These are phyloP conservation scores for Metschnikowia vanudenii DNA, from an alignment of 805 yeast species.

Conservation along the genomic window DNA sequence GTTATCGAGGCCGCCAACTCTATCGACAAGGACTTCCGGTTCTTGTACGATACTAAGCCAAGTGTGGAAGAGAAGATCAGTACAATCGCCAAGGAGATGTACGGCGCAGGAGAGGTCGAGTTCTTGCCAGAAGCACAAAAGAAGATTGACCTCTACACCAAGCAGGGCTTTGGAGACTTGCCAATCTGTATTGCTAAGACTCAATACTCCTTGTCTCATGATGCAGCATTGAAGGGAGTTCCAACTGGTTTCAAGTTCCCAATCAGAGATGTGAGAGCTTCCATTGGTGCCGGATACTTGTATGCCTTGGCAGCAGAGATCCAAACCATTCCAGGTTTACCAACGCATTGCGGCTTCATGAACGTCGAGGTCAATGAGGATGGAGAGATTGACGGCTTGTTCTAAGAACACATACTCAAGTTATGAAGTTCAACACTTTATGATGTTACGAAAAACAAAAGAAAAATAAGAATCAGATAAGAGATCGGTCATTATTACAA, in stretches of 20 bases:
- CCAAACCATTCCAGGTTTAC: conserved; percentile 83
- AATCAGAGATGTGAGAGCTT: conserved; percentile 73
- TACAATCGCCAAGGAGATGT: conserved; percentile 70
- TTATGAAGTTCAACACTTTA: conserved; percentile 24
- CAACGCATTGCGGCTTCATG: conserved; percentile 85
- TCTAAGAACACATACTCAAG: conserved; percentile 31
- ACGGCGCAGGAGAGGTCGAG: conserved; percentile 74
- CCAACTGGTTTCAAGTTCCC: conserved; percentile 81
- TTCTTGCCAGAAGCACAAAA: conserved; percentile 65
- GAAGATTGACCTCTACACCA: conserved; percentile 64
- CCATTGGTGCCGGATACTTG: conserved; percentile 81
- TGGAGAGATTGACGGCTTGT: conserved; percentile 81
- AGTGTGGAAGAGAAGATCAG: conserved; percentile 63
- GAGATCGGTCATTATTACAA: neutral
- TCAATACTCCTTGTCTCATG: conserved; percentile 81
- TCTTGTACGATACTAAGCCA: conserved; percentile 56
- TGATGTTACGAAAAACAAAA: conserved; percentile 19
- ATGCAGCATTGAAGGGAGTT: conserved; percentile 78
- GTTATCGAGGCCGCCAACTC: conserved; percentile 61
- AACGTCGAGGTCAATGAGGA: conserved; percentile 77
- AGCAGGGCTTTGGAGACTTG: conserved; percentile 72
- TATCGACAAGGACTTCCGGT: conserved; percentile 43
- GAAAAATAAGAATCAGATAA: neutral
- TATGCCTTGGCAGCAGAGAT: conserved; percentile 85
- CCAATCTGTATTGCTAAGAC: conserved; percentile 87